Conservation (phyloP, 1,284 basidiomycete species). For the Irpex sp. region DNA sequence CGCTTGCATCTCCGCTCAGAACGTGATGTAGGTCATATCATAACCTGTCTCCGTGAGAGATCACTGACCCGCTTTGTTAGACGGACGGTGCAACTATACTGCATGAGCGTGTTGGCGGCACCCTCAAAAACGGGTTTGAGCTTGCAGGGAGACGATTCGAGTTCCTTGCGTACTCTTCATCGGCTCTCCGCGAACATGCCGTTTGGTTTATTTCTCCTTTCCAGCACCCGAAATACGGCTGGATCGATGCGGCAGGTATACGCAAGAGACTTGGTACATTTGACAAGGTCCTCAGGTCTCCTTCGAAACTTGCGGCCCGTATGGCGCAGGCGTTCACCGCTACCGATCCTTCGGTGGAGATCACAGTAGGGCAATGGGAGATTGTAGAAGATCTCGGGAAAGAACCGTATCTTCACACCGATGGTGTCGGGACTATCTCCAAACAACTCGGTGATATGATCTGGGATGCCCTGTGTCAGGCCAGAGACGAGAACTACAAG, state of each 20-base stretch:
- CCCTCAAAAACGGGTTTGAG: slow-evolving; percentile 59
- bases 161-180: slow-evolving; percentile 72
- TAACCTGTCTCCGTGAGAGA: too few species aligned
- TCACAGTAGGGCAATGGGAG: slow-evolving; percentile 53
- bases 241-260: slow-evolving; percentile 50
- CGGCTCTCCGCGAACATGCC: slow-evolving; percentile 63
- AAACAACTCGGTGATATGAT: slow-evolving; percentile 49
- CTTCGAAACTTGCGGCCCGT: slow-evolving; percentile 76
- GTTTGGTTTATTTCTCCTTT: slow-evolving; percentile 77
- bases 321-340: slow-evolving; percentile 80
- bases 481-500: slow-evolving; percentile 1
- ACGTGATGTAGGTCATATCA: slow-evolving; percentile 26
- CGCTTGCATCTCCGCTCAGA: slow-evolving; percentile 58
- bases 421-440: slow-evolving; percentile 76
- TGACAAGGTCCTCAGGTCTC: slow-evolving; percentile 45
- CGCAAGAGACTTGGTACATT: slow-evolving; percentile 63
- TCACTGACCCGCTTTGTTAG: slow-evolving; percentile 10
- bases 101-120: slow-evolving; percentile 51
- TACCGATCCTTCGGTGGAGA: slow-evolving; percentile 63
- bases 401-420: slow-evolving; percentile 52
- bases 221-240: slow-evolving; percentile 32
- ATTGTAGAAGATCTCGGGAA: slow-evolving; percentile 47
- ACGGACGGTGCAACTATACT: slow-evolving; percentile 55
- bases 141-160: slow-evolving; percentile 66
- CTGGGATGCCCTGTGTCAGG: slow-evolving; percentile 38